phyloP scores from a whole-genome alignment of 1,284 basidiomycete species.

The Flammula alnicola region DNA sequence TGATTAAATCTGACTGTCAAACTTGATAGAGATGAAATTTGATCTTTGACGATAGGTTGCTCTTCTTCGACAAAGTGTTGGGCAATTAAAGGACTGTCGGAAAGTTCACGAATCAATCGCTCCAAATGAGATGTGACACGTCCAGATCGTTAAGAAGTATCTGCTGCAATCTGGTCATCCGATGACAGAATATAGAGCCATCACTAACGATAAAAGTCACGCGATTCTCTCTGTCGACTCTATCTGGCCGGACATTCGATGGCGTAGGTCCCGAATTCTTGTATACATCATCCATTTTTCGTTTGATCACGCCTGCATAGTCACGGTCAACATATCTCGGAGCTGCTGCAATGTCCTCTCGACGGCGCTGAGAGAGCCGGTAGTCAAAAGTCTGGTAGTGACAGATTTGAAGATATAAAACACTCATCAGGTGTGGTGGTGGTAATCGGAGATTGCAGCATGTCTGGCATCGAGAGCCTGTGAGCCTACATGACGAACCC shows the following conservation, averaged over 20 bases:
- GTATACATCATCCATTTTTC: constrained; percentile 89
- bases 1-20: constrained; percentile 67
- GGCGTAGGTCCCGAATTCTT: constrained; percentile 49
- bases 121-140: constrained; percentile 86
- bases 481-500: constrained; percentile 57
- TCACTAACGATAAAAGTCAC: constrained; percentile 78
- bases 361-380: constrained; percentile 68
- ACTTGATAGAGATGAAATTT: constrained; percentile 53
- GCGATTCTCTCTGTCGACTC: constrained; percentile 78
- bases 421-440: constrained; percentile 90
- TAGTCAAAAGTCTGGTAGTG: constrained; percentile 73
- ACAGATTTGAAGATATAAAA: constrained; percentile 93
- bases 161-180: constrained; percentile 42
- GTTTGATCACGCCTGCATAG: constrained; percentile 77
- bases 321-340: constrained; percentile 80
- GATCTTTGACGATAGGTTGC: constrained; percentile 48
- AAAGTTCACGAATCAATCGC: constrained; percentile 73
- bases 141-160: constrained; percentile 90
- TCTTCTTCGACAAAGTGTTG: constrained; percentile 77
- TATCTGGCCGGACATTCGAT: constrained; percentile 63
- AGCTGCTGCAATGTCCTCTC: constrained; percentile 65
- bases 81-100: constrained; percentile 56
- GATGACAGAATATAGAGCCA: neutral
- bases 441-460: constrained; percentile 60
- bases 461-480: constrained; percentile 68